Evolutionary conservation across 2,329 filamentous ascomycete genomes (phyloP).

Genomic region (Dactylonectria estremocensis): DNA sequence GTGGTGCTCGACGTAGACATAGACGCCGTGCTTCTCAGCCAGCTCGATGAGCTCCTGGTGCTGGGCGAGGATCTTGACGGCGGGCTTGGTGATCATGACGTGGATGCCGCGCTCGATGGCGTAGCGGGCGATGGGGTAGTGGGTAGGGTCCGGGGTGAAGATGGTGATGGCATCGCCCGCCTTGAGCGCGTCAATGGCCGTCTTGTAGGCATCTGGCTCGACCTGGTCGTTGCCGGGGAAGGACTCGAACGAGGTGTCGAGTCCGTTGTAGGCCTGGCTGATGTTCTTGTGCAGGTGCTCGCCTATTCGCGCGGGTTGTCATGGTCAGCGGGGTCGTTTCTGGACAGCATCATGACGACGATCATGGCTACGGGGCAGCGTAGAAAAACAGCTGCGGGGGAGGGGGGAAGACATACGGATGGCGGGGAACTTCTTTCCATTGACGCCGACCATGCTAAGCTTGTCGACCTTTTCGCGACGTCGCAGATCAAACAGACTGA

Average conservation of each 20-base stretch:
- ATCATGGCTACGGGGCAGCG: background rate
- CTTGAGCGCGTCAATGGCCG: constrained; percentile 86
- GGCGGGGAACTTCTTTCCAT: constrained; percentile 90
- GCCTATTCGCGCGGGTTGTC: constrained; percentile 61
- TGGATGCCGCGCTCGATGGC: constrained; percentile 91
- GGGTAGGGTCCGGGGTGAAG: constrained; percentile 94
- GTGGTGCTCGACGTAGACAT: constrained; percentile 96
- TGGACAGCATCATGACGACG: background rate
- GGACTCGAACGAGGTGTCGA: constrained; percentile 89
- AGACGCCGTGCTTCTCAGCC: constrained; percentile 82
- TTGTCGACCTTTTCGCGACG: constrained; percentile 89
- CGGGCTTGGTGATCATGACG: constrained; percentile 94
- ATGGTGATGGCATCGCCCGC: constrained; percentile 93
- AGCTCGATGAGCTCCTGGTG: constrained; percentile 83
- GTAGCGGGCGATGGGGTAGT: constrained; percentile 93
- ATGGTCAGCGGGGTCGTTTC: constrained; percentile 28
- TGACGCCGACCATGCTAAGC: constrained; percentile 91
- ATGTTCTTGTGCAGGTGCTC: constrained; percentile 92
- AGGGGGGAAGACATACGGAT: constrained; percentile 76
- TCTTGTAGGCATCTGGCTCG: constrained; percentile 89
- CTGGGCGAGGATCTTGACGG: constrained; percentile 86
- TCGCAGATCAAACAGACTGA: constrained; percentile 91
- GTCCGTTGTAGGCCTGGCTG: constrained; percentile 86
- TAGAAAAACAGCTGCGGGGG: background rate
- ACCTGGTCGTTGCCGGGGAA: constrained; percentile 81